These are phyloP conservation scores for Pleurozium schreberi DNA, from an alignment of 225 moss, liverwort and hornwort species.

Conservation along the genomic window DNA sequence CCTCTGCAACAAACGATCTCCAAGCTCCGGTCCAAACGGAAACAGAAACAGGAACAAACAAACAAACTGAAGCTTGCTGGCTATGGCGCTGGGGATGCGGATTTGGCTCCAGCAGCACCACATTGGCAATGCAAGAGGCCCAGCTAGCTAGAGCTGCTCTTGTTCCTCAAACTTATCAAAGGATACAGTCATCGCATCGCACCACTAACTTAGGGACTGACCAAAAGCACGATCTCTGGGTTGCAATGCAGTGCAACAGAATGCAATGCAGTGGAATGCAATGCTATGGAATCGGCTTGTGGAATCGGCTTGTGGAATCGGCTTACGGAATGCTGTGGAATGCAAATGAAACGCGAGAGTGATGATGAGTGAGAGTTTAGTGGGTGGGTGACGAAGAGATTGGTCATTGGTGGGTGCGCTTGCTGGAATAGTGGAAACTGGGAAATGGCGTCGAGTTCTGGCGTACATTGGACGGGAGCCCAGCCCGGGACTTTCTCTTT, in stretches of 20 bases:
- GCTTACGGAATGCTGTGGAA: not conserved
- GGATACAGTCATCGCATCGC: not conserved
- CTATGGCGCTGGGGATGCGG: not conserved
- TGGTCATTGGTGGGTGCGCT: not conserved
- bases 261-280: not conserved
- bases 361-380: not conserved
- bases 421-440: not conserved
- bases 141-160: not conserved
- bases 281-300: not conserved
- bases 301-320: no score
- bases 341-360: not conserved
- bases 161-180: not conserved
- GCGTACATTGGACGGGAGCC: not conserved
- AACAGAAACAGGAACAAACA: not conserved
- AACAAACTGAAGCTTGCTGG: not conserved
- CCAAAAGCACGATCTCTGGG: not conserved
- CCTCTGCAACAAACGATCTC: not conserved
- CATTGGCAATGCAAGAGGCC: not conserved
- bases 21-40: not conserved
- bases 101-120: not conserved
- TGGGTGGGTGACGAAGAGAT: not conserved
- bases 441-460: not conserved
- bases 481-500: not conserved
- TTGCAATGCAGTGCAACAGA: not conserved
- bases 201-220: no score